A percentile compares a stretch with the other conserved stretches of the same genome.
phyloP scores from a whole-genome alignment of 2,329 filamentous ascomycete genomes.

The Zopfia rhizophila region DNA sequence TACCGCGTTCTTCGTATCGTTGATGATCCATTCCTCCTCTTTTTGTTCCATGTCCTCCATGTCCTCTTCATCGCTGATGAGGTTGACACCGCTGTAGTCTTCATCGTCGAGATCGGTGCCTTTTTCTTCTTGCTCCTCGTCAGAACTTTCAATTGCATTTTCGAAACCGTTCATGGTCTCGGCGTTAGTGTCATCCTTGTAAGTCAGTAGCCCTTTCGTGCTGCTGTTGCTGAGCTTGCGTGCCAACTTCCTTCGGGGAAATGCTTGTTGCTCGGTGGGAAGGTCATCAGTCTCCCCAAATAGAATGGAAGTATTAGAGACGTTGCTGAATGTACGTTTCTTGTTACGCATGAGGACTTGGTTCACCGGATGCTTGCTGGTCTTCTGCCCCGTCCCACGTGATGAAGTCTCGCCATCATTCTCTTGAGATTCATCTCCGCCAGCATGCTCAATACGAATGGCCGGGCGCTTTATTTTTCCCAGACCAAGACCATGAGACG shows the following conservation, averaged over 20 bases:
- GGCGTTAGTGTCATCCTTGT: slow-evolving; percentile 38
- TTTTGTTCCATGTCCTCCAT: slow-evolving; percentile 80
- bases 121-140: slow-evolving; percentile 24
- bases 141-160: slow-evolving; percentile 47
- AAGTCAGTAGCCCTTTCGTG: slow-evolving; percentile 48
- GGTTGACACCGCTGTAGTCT: slow-evolving; percentile 78
- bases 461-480: slow-evolving; percentile 49
- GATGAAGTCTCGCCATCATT: slow-evolving; percentile 39
- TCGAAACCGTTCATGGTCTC: slow-evolving; percentile 35
- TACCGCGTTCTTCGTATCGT: slow-evolving; percentile 41
- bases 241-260: slow-evolving; percentile 51
- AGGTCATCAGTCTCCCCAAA: slow-evolving; percentile 43
- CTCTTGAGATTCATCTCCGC: slow-evolving; percentile 40
- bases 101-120: slow-evolving; percentile 44
- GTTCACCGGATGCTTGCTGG: slow-evolving; percentile 41
- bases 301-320: slow-evolving; percentile 50
- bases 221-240: slow-evolving; percentile 47
- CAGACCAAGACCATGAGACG: slow-evolving; percentile 45
- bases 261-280: slow-evolving; percentile 37
- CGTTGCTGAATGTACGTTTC: slow-evolving; percentile 53
- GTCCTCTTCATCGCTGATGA: slow-evolving; percentile 82
- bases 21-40: slow-evolving; percentile 79
- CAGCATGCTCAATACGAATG: slow-evolving; percentile 48
- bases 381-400: slow-evolving; percentile 41
- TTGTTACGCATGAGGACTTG: slow-evolving; percentile 44